These are phyloP conservation scores for Sanghuangporus baumii DNA, from an alignment of 1,284 basidiomycete genomes.

Conservation along the genomic window DNA sequence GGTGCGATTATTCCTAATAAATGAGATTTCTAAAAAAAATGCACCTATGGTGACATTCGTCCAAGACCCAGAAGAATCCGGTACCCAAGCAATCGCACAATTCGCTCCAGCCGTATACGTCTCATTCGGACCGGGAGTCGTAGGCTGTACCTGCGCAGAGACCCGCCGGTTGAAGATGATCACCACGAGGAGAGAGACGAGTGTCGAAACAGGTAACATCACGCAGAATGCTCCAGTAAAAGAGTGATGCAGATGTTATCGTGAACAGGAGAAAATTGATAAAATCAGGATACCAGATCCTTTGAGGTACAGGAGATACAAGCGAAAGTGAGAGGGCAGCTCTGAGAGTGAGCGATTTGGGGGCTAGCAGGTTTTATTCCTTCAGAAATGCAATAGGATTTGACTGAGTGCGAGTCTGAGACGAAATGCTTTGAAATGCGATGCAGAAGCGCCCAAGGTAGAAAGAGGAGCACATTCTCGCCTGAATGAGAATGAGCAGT, in stretches of 20 bases:
- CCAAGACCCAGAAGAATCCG: constrained; percentile 30
- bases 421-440: neutral
- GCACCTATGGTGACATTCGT: constrained; percentile 35
- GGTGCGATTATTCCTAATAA: neutral
- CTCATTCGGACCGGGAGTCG: constrained; percentile 34
- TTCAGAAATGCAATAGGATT: neutral
- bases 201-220: constrained; percentile 1
- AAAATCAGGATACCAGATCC: constrained; percentile 11
- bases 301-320: neutral
- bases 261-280: neutral
- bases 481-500: neutral
- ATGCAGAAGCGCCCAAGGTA: neutral
- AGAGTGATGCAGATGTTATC: too few relatives aligned
- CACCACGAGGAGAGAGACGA: constrained; percentile 11
- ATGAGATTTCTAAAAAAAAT: neutral
- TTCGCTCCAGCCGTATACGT: constrained; percentile 29
- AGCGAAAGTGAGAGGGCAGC: neutral
- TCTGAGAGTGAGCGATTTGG: neutral
- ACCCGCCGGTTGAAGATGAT: neutral
- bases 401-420: neutral
- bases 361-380: neutral
- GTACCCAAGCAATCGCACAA: constrained; percentile 29
- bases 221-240: neutral
- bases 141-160: constrained; percentile 30
- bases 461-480: neutral